Evolutionary conservation across 495 filamentous ascomycete species (phyloP).

Genomic region (Daldinia concentrica): DNA sequence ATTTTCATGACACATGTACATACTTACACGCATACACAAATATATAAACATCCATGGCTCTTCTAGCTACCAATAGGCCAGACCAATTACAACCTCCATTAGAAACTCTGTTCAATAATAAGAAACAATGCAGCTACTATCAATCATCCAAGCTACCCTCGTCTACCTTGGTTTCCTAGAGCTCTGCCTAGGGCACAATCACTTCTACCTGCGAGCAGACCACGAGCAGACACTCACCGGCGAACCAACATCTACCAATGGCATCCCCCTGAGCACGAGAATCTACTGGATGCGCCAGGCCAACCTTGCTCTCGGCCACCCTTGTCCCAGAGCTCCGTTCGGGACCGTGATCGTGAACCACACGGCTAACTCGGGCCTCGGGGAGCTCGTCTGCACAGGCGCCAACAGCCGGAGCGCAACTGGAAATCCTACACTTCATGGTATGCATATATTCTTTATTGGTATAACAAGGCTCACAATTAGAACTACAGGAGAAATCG

Average conservation of each 20-base stretch:
- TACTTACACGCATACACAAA: background rate
- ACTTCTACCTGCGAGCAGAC: constrained; percentile 8
- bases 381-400: constrained; percentile 59
- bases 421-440: constrained; percentile 61
- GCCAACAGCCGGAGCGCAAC: constrained; percentile 51
- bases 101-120: background rate
- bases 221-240: constrained; percentile 32
- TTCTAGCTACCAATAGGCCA: background rate
- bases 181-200: constrained; percentile 21
- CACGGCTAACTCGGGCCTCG: constrained; percentile 45
- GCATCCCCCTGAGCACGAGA: constrained; percentile 50
- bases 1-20: background rate
- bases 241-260: constrained; percentile 41
- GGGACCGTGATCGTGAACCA: constrained; percentile 65
- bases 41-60: background rate
- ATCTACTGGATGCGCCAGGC: constrained; percentile 62
- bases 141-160: background rate
- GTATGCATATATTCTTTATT: constrained; percentile 31
- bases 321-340: constrained; percentile 63
- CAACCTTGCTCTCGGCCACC: constrained; percentile 56
- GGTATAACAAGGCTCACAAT: background rate
- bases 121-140: constrained; percentile 4
- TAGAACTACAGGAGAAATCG: constrained; percentile 56
- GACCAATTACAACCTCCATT: background rate
- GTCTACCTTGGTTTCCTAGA: background rate